These are phyloP conservation scores for Cryptosporidium tyzzeri DNA, from an alignment of 169 alveolate genomes.

Conservation along the genomic window DNA sequence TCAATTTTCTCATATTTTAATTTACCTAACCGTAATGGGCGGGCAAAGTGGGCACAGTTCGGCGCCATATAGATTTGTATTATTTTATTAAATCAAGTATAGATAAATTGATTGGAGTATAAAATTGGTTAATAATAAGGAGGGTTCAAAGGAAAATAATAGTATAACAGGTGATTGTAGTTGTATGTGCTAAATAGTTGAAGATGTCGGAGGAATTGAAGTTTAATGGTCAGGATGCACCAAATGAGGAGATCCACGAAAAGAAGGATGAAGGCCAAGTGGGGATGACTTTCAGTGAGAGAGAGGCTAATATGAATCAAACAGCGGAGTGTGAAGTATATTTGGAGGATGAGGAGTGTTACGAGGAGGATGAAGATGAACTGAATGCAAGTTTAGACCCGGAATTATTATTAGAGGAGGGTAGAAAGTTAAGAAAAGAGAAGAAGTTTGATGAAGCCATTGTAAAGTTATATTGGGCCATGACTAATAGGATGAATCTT, in stretches of 20 bases:
- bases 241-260: neutral
- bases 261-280: neutral
- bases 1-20: neutral
- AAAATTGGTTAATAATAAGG: neutral
- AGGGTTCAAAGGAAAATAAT: neutral
- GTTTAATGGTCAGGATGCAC: neutral
- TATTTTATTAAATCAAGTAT: neutral
- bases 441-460: slow-evolving; percentile 53
- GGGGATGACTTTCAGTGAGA: slow-evolving; percentile 25
- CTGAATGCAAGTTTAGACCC: slow-evolving; percentile 47
- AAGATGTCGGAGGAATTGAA: neutral
- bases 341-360: neutral
- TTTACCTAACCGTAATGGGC: neutral
- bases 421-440: slow-evolving; percentile 43
- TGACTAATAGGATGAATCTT: slow-evolving; percentile 60
- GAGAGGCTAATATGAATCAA: slow-evolving; percentile 14
- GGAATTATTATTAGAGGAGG: slow-evolving; percentile 48
- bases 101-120: neutral
- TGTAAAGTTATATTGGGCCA: slow-evolving; percentile 67
- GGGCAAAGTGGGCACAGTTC: neutral
- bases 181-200: neutral
- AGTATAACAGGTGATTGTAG: neutral
- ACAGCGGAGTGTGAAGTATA: slow-evolving; percentile 4
- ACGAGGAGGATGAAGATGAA: slow-evolving; percentile 63
- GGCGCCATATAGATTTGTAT: neutral